Percentiles rank a stretch among this genome's conserved stretches.
These are phyloP conservation scores for Trichophaea hybrida DNA, from an alignment of 2,329 filamentous ascomycete species.

Conservation along the genomic window DNA sequence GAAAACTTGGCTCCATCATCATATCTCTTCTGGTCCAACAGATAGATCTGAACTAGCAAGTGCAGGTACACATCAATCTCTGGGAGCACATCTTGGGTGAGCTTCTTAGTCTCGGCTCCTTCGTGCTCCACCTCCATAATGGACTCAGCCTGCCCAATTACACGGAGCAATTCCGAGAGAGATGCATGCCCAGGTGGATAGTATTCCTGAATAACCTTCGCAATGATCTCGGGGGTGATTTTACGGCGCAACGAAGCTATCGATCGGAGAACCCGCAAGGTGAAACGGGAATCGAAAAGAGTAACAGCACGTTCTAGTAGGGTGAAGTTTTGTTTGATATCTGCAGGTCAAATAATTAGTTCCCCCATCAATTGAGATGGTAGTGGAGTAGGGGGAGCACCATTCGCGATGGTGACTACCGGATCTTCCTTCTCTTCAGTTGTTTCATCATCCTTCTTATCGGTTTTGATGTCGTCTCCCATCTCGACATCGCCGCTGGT, in stretches of 20 bases:
- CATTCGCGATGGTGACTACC: not conserved
- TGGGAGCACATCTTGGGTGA: slow-evolving; percentile 59
- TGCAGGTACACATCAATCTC: slow-evolving; percentile 82
- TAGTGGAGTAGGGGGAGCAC: not conserved
- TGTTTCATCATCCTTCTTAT: slow-evolving; percentile 51
- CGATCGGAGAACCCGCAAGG: slow-evolving; percentile 80
- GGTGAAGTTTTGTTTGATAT: slow-evolving; percentile 88
- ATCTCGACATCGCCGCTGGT: slow-evolving; percentile 43
- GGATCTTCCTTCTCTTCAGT: slow-evolving; percentile 34
- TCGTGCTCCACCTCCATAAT: slow-evolving; percentile 61
- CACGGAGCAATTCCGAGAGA: slow-evolving; percentile 55
- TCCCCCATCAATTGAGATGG: slow-evolving; percentile 10
- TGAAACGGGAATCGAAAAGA: slow-evolving; percentile 89
- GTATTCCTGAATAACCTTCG: slow-evolving; percentile 65
- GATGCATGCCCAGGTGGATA: slow-evolving; percentile 54
- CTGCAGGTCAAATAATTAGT: slow-evolving; percentile 36
- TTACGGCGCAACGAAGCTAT: slow-evolving; percentile 93
- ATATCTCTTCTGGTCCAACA: slow-evolving; percentile 72
- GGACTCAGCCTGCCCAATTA: slow-evolving; percentile 50
- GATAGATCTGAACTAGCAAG: slow-evolving; percentile 71
- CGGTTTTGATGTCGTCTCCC: slow-evolving; percentile 64
- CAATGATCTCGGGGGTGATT: slow-evolving; percentile 65
- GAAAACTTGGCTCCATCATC: slow-evolving; percentile 76
- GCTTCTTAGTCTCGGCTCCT: slow-evolving; percentile 44
- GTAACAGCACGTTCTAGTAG: slow-evolving; percentile 82